Evolutionary conservation across 2,329 filamentous ascomycete species (phyloP), one percentile per base, ranked within the genome.

Genomic region (Colletotrichum sp.): DNA sequence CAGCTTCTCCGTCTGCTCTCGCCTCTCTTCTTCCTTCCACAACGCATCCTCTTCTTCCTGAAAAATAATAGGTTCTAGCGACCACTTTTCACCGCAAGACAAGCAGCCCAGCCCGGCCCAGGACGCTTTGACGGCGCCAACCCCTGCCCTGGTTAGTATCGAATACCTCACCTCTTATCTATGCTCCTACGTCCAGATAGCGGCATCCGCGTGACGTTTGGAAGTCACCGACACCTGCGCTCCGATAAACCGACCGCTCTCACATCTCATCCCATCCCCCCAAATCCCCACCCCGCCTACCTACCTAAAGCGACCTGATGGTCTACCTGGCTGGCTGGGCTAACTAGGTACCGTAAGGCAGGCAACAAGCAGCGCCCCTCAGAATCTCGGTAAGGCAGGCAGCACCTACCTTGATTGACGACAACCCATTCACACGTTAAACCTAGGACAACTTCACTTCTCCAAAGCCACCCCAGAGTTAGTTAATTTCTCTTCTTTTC

Each of bases 151-250:
- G 56, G 69, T 74, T 75, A 76, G 71, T 66, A 74, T 61, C 36
- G 34, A 62, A 66, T 75, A 69, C 71, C 61, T 61, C 56, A 61
- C 52, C 8, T 38, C 74, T 71, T 76, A 76, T 76, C 74, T 76
- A 34, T 76, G 52, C 28, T 55, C 52, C 74, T 9, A 61, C 59
- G 30, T 63, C 65, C 71, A 55, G 65, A 76, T 71, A 67, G 74
- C 71, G 65, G 66, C 55, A 74, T 13, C 65, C 71, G 74, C 74
- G 71, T 74, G 71, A 74, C 74, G 30, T 71, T 38, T 36, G 21
- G 21, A 76, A 71, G 71, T 71, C 71, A 43, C 63, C 62, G 69
- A 62, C 55, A 73, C 64, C 70, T 75, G 18, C 58, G 30, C 30
- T 62, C 73, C 73, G 69, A 75, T 58, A 73, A 62, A 68, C 26